Conservation (phyloP, 176 grass and related monocot species). For the Bromus sterilis region DNA sequence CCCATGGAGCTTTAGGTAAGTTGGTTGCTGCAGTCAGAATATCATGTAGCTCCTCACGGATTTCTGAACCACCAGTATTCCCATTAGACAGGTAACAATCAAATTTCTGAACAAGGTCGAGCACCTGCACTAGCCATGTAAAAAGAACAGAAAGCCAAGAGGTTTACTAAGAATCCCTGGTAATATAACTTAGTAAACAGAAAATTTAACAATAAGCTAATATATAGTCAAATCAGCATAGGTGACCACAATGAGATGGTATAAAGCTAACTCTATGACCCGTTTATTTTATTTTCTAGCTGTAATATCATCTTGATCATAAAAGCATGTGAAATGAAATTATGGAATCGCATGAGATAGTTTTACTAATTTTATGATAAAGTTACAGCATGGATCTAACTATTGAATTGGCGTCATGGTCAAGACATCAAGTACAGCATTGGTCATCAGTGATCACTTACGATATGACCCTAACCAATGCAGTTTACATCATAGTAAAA, state of each 20-base stretch:
- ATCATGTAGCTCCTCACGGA: conserved; percentile 50
- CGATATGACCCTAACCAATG: too few species aligned
- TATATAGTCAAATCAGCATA: conserved; percentile 11
- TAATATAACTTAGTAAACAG: background rate
- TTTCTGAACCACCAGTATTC: conserved; percentile 35
- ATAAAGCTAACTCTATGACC: background rate
- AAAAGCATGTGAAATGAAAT: background rate
- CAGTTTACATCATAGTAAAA: too few species aligned
- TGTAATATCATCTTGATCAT: background rate
- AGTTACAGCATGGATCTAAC: background rate
- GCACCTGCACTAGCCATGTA: conserved; percentile 51
- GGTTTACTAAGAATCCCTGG: background rate
- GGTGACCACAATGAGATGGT: background rate
- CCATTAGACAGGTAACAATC: conserved; percentile 23
- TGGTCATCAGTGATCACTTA: too few species aligned
- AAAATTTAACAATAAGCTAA: conserved; percentile 5
- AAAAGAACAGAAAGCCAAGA: conserved; percentile 22
- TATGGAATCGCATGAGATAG: background rate
- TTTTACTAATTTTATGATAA: too few species aligned
- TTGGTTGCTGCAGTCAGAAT: conserved; percentile 47
- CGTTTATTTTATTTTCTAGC: background rate
- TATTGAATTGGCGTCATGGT: background rate
- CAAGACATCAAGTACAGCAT: conserved; percentile 43
- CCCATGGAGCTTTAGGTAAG: conserved; percentile 91
- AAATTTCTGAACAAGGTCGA: conserved; percentile 65